phyloP scores from a whole-genome alignment of 352 stramenopile genomes.

The Thraustochytrium aureum region DNA sequence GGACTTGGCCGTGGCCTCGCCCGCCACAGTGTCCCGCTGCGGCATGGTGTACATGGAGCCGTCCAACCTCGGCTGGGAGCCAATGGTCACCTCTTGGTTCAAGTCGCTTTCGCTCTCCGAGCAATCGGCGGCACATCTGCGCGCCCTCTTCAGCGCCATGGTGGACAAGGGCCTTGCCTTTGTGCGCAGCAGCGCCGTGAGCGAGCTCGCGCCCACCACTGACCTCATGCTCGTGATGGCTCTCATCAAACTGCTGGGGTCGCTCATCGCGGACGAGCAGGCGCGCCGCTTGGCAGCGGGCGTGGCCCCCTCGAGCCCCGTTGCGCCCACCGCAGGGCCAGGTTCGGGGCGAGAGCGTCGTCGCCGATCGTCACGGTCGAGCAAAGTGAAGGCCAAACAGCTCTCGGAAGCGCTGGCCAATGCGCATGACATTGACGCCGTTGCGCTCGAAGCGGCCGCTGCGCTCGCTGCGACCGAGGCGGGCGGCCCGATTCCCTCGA shows the following conservation, averaged over 20 bases:
- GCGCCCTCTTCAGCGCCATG: conserved; percentile 79
- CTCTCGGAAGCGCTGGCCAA: conserved; percentile 74
- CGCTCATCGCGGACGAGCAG: conserved; percentile 67
- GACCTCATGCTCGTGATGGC: conserved; percentile 81
- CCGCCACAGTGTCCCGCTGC: conserved; percentile 88
- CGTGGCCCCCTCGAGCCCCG: background rate
- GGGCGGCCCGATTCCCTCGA: too few species aligned
- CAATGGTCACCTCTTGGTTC: conserved; percentile 65
- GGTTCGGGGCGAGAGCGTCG: conserved; percentile 69
- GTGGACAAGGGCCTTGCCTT: conserved; percentile 72
- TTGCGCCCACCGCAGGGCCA: background rate
- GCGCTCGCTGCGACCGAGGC: conserved; percentile 23
- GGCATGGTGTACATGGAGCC: conserved; percentile 97
- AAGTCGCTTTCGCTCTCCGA: conserved; percentile 68
- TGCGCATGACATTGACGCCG: conserved; percentile 14
- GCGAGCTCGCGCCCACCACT: conserved; percentile 63
- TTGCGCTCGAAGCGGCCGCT: too few species aligned
- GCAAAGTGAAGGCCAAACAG: conserved; percentile 88
- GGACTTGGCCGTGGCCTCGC: conserved; percentile 86
- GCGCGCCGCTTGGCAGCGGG: too few species aligned
- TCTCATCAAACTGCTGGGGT: conserved; percentile 77
- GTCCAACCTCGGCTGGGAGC: conserved; percentile 60
- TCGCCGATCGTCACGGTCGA: conserved; percentile 88
- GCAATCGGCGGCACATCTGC: conserved; percentile 59
- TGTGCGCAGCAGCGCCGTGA: conserved; percentile 59